Base-by-base conservation (phyloP, 2,329 filamentous ascomycete genomes). In the Botrytis aclada region DNA sequence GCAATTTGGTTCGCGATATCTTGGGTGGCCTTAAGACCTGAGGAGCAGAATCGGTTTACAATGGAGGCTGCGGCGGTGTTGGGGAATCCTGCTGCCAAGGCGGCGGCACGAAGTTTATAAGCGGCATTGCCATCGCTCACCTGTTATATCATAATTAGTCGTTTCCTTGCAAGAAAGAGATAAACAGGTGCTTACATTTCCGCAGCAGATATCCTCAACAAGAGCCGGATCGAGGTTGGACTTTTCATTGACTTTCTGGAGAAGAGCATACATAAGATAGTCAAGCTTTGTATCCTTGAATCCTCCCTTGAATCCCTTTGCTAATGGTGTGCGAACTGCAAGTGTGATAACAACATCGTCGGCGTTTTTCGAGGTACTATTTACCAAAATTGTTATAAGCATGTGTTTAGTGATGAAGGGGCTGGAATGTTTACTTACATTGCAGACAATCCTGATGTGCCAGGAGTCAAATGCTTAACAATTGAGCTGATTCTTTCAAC, bases 271-370 rank as follows among this genome's bases (percentile, higher is more conserved):
- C 74, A 97, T 82, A 73, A 99, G 86, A 83, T 91, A 95, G 83
- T 99, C 96, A 75, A 98, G 89, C 58, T 88, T 88, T 9, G 94
- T 97, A 82, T 99, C 95, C 86, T 98, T 98, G 86, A 99, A 92
- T 60, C 94, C 94, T 77, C 96, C 95, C 87, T 97, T 98, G 82
- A 87, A 88, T 70, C 89, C 94, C 85, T 98, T 98, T 81, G 92
- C 88, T 75, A 99, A 88, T 0, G 96, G 94, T 41, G 95, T 98
- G 72, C 96, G 93, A 79, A 95, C 86, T 41, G 95, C 95, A 73
- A 97, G 89, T 12, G 96, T 99, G 81, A 98, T 97, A 82, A 99
- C 96, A 71, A 99, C 88, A 85, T 99, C 96, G 82, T 98, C 95
- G 78, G 95, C 89, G 83, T 97, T 97, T 86, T 98, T 95, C 78